Evolutionary conservation across 108 stramenopile species (phyloP).

Genomic region (Mayamaea pseudoterrestris): DNA sequence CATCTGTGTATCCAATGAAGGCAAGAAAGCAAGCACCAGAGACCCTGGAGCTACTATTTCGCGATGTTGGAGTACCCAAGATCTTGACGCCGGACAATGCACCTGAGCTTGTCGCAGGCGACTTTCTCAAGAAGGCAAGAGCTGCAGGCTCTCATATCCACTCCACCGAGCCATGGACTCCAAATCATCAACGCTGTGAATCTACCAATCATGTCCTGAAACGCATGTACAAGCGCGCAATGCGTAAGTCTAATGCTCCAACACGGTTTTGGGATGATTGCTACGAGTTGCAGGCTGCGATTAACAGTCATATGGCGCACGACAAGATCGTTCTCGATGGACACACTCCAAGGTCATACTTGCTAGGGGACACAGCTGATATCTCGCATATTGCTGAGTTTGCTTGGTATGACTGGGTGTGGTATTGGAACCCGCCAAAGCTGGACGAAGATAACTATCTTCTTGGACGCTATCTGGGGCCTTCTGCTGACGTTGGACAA

Average conservation of each 20-base stretch:
- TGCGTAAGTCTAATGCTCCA: slow-evolving; percentile 4
- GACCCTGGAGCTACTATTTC: background rate
- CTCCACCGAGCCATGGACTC: background rate
- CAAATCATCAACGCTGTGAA: slow-evolving; percentile 1
- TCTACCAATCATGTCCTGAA: background rate
- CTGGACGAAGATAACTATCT: background rate
- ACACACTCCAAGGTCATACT: slow-evolving; percentile 8
- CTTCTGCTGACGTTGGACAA: slow-evolving; percentile 11
- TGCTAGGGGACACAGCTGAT: slow-evolving; percentile 24
- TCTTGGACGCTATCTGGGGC: slow-evolving; percentile 16
- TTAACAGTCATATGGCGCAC: slow-evolving; percentile 9
- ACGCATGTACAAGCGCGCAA: background rate
- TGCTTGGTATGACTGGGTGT: slow-evolving; percentile 21
- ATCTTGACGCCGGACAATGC: background rate
- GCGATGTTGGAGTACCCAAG: background rate
- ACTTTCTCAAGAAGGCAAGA: background rate
- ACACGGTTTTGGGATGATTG: slow-evolving; percentile 16
- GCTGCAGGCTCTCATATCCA: background rate
- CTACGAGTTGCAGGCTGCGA: slow-evolving; percentile 3
- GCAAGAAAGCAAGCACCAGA: background rate
- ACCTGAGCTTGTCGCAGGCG: background rate
- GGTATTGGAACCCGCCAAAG: slow-evolving; percentile 9
- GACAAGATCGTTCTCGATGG: background rate
- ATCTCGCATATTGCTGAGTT: slow-evolving; percentile 31
- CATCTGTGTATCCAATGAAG: background rate